phyloP scores from a whole-genome alignment of 106 monocot genomes.

The Dendrobium huoshanense region DNA sequence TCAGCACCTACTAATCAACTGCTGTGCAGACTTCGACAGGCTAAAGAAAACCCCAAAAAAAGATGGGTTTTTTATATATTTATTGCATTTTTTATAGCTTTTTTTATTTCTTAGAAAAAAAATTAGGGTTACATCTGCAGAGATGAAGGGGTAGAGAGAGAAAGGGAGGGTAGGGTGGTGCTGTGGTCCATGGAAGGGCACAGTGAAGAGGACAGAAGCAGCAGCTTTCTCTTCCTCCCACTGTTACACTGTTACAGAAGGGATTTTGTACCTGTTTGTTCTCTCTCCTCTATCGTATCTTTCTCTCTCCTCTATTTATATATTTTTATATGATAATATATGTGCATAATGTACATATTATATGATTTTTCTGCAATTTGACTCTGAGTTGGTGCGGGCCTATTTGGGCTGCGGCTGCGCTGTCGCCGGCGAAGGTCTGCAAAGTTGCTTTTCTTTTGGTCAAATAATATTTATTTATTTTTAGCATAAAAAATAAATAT shows the following conservation, averaged over 20 bases:
- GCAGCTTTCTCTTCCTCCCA: background rate
- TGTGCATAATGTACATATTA: background rate
- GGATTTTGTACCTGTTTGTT: background rate
- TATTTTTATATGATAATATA: background rate
- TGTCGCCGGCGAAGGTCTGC: no score
- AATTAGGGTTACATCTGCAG: background rate
- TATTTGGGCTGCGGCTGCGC: no score
- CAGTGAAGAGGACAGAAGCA: background rate
- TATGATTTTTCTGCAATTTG: background rate
- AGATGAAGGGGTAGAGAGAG: background rate
- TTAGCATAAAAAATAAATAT: no score
- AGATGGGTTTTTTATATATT: no score
- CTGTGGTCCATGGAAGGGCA: background rate
- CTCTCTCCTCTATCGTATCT: background rate
- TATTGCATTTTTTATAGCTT: background rate
- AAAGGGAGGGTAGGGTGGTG: background rate
- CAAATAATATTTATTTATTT: no score
- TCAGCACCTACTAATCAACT: background rate
- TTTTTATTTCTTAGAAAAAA: background rate
- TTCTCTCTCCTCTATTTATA: background rate
- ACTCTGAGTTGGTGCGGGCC: no score
- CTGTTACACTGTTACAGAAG: background rate
- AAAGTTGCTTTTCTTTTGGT: no score
- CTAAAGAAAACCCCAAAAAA: background rate
- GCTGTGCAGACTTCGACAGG: background rate